Conservation (phyloP, 257 asterid species). For the Hygrophila difformis region DNA sequence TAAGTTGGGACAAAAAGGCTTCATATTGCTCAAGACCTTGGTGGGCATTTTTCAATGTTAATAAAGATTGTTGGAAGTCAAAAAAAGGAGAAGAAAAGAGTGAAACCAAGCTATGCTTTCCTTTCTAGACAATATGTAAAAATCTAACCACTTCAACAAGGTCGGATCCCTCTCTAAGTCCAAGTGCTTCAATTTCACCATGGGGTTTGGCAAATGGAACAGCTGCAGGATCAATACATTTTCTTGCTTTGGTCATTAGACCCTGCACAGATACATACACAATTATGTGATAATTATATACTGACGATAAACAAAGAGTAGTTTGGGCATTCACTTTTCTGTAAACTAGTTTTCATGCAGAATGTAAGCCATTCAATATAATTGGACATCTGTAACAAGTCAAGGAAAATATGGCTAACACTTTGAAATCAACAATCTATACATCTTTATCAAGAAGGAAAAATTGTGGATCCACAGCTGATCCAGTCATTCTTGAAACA, state of each 20-base stretch:
- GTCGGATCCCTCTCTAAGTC: slow-evolving; percentile 85
- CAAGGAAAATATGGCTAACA: slow-evolving; percentile 1
- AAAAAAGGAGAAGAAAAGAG: too few species aligned
- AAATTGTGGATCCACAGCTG: slow-evolving; percentile 75
- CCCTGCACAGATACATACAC: slow-evolving; percentile 51
- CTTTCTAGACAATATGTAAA: slow-evolving; percentile 15
- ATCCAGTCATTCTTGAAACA: slow-evolving; percentile 83
- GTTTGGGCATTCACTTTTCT: too few species aligned
- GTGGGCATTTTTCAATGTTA: too few species aligned
- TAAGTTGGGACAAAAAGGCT: background rate
- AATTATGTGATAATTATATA: too few species aligned
- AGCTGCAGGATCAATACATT: slow-evolving; percentile 88
- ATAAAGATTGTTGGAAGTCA: background rate
- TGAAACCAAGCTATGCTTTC: too few species aligned
- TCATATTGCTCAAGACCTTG: background rate
- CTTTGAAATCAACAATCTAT: slow-evolving; percentile 17
- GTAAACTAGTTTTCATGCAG: too few species aligned
- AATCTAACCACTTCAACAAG: slow-evolving; percentile 75
- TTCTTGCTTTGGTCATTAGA: slow-evolving; percentile 81
- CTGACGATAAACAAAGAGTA: too few species aligned
- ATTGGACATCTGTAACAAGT: slow-evolving; percentile 9
- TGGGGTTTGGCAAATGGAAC: slow-evolving; percentile 76
- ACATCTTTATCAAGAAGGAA: slow-evolving; percentile 97
- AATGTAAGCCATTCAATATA: too few species aligned
- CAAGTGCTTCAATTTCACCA: slow-evolving; percentile 50